Percentiles rank a stretch among this genome's conserved stretches.
Conservation (phyloP, 768 basidiomycete genomes). For the Boletus coccyginus region DNA sequence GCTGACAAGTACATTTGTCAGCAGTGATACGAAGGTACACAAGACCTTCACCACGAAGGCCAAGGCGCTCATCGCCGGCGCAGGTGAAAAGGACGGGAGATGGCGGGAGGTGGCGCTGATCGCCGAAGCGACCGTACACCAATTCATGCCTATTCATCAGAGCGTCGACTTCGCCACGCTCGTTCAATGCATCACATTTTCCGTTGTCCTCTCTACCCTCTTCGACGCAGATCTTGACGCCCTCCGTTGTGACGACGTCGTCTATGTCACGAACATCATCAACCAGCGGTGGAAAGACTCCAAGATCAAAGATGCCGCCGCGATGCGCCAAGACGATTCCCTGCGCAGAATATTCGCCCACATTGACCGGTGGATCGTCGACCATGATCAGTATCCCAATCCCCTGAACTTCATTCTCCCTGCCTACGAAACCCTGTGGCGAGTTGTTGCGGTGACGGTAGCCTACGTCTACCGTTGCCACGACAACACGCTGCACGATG, state of each 20-base stretch:
- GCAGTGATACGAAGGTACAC: slow-evolving; percentile 31
- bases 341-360: slow-evolving; percentile 35
- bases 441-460: slow-evolving; percentile 52
- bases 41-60: slow-evolving; percentile 21
- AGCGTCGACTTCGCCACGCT: slow-evolving; percentile 35
- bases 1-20: slow-evolving; percentile 53
- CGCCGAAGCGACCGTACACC: slow-evolving; percentile 12
- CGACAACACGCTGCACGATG: slow-evolving; percentile 16
- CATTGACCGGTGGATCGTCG: slow-evolving; percentile 36
- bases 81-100: not conserved
- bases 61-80: slow-evolving; percentile 17
- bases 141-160: slow-evolving; percentile 9
- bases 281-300: slow-evolving; percentile 26
- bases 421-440: slow-evolving; percentile 63
- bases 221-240: slow-evolving; percentile 27
- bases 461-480: slow-evolving; percentile 26
- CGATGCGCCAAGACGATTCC: slow-evolving; percentile 18
- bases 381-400: slow-evolving; percentile 18
- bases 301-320: slow-evolving; percentile 10
- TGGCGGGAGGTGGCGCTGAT: slow-evolving; percentile 16
- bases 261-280: slow-evolving; percentile 41
- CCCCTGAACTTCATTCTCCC: slow-evolving; percentile 59
- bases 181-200: slow-evolving; percentile 44
- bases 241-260: slow-evolving; percentile 36
- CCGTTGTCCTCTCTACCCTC: slow-evolving; percentile 43